Base-by-base conservation (phyloP, 345 rosid species). In the Populus simonii region DNA sequence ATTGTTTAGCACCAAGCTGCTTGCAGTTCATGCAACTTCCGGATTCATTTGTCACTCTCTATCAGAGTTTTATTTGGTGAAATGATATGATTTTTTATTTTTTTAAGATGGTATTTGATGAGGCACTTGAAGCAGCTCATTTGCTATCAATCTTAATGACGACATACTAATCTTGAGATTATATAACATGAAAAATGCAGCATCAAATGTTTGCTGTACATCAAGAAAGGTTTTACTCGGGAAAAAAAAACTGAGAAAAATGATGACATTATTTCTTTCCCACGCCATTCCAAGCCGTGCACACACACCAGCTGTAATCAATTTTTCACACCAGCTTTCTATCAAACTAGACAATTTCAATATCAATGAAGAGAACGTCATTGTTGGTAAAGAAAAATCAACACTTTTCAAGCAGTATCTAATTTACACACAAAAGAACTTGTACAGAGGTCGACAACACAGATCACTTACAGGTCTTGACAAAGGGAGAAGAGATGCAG, bases 341-440 rank as follows among this genome's bases (percentile, higher is more conserved):
- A 69, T 69, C 72, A 69, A 38, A 41, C 55, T 69, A 4, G 72
- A n/a, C 53, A 38, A 70, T 8, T 69, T 69, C 29, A 13, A 41
- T 31, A 8, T 69, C 51, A 69, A 23, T 41, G 25, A 39, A 23
- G 16, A 5, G 17, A 70, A 68, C 5, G 51, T 13, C 71, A 38
- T 66, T 29, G 36, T 15, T 11, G 68, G 33, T n/a, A 49, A 59
- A 25, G 75, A 72, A 68, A 33, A 75, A 73, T 61, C 70, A 68
- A 53, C 23, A 61, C 55, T 66, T 73, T 41, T 75, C 75, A 18
- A 31, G 41, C 53, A 78, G 31, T 18, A 67, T 66, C 31, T 68
- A 49, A 76, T 79, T 72, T 78, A 73, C 80, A 69, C 69, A 84
- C 72, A 33, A 9, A n/a, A 63, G 70, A 41, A 63, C 76, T 76